Percentiles rank a stretch among this genome's conserved stretches.
phyloP scores from a whole-genome alignment of 1,139 yeast genomes.

The Saccharomyces hybrid region DNA sequence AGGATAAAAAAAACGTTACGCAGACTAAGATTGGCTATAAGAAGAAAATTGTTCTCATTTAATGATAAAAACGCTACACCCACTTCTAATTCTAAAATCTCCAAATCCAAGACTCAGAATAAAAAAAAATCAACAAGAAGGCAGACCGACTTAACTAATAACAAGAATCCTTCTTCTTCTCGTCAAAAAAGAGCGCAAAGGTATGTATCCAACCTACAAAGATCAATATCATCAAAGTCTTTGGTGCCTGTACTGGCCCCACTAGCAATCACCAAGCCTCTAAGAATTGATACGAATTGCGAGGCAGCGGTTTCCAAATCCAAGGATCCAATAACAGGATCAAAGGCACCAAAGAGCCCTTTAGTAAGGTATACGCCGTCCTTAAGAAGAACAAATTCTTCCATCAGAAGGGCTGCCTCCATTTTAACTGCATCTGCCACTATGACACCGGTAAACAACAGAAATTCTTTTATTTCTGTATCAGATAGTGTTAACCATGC shows the following conservation, averaged over 20 bases:
- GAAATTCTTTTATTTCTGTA: slow-evolving; percentile 1
- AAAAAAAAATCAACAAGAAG: slow-evolving; percentile 1
- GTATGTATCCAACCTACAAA: slow-evolving; percentile 23
- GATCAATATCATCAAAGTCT: slow-evolving; percentile 22
- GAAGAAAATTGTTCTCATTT: slow-evolving; percentile 12
- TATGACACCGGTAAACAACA: slow-evolving; percentile 8
- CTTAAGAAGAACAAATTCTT: slow-evolving; percentile 30
- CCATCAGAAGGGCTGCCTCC: slow-evolving; percentile 33
- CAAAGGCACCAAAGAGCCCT: neutral
- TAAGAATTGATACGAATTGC: neutral
- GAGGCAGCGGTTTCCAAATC: neutral
- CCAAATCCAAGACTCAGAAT: slow-evolving; percentile 3
- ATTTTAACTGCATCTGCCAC: slow-evolving; percentile 16
- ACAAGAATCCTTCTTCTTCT: slow-evolving; percentile 16
- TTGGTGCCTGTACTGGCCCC: slow-evolving; percentile 13
- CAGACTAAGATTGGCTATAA: slow-evolving; percentile 14
- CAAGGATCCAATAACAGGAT: neutral
- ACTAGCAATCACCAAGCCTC: neutral
- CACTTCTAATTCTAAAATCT: neutral
- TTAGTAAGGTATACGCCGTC: slow-evolving; percentile 14
- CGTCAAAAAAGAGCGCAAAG: slow-evolving; percentile 27
- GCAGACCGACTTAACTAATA: slow-evolving; percentile 6
- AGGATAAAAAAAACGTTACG: slow-evolving; percentile 17
- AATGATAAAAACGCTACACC: slow-evolving; percentile 1
- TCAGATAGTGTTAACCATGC: neutral